These are phyloP conservation scores for Carex littledalei DNA, from an alignment of 176 grass and related monocot genomes.

Conservation along the genomic window DNA sequence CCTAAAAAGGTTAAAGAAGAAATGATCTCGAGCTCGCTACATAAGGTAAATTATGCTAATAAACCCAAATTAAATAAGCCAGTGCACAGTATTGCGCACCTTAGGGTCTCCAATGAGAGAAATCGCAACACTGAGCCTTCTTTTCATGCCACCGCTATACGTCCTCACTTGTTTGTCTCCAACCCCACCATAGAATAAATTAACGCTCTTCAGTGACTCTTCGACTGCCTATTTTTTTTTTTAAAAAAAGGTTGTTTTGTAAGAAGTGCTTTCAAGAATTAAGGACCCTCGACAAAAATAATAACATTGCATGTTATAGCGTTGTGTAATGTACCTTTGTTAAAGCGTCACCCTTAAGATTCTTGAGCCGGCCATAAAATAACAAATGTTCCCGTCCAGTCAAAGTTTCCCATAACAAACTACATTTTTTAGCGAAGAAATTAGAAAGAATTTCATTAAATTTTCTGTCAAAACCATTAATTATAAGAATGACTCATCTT, in stretches of 20 bases:
- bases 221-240: conserved; percentile 42
- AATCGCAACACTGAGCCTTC: conserved; percentile 69
- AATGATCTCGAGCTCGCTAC: not conserved
- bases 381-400: too few species aligned
- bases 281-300: not conserved
- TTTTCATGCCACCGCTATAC: conserved; percentile 87
- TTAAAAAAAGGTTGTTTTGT: too few species aligned
- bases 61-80: not conserved
- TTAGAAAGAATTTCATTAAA: too few species aligned
- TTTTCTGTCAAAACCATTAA: too few species aligned
- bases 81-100: conserved; percentile 15
- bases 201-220: conserved; percentile 60
- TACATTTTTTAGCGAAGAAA: too few species aligned
- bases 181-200: conserved; percentile 45
- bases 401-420: too few species aligned
- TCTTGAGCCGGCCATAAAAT: too few species aligned
- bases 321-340: too few species aligned
- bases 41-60: not conserved
- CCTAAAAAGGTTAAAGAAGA: conserved; percentile 27
- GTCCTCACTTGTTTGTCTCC: conserved; percentile 60
- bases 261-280: not conserved
- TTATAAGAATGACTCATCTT: too few species aligned
- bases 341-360: too few species aligned
- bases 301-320: too few species aligned
- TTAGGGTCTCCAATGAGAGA: conserved; percentile 75